Evolutionary conservation across 495 filamentous ascomycete genomes (phyloP).

Genomic region (Daldinia grandis): DNA sequence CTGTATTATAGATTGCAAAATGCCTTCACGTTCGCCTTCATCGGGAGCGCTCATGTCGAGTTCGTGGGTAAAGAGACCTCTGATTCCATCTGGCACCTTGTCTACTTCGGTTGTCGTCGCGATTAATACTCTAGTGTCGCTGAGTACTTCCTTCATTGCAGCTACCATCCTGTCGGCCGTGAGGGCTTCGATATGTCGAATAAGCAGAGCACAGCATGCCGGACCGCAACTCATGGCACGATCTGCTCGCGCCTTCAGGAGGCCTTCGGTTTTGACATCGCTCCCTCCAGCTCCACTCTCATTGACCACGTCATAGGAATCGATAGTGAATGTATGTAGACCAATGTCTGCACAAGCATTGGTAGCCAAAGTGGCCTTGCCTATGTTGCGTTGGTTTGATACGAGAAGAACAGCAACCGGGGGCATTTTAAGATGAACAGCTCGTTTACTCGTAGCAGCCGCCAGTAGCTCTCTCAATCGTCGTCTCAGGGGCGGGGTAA

Average conservation of each 20-base stretch:
- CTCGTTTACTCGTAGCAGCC: constrained; percentile 86
- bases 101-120: constrained; percentile 96
- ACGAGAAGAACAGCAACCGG: constrained; percentile 86
- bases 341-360: constrained; percentile 89
- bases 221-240: constrained; percentile 87
- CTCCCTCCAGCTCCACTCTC: constrained; percentile 85
- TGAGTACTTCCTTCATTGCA: constrained; percentile 80
- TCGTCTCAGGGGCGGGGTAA: constrained; percentile 73
- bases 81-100: constrained; percentile 87
- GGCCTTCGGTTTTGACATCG: constrained; percentile 92
- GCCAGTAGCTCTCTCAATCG: constrained; percentile 85
- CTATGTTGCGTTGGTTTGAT: constrained; percentile 90
- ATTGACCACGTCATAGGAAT: constrained; percentile 91
- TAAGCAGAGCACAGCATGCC: constrained; percentile 80
- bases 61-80: constrained; percentile 93
- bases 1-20: constrained; percentile 77
- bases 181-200: constrained; percentile 88
- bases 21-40: constrained; percentile 89
- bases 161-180: constrained; percentile 88
- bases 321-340: constrained; percentile 86
- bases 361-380: constrained; percentile 78
- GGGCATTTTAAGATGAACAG: constrained; percentile 84
- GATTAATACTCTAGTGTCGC: constrained; percentile 78
- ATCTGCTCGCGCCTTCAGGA: constrained; percentile 85
- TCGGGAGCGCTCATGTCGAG: constrained; percentile 93